Percentiles rank a stretch among this genome's conserved stretches.
These are phyloP conservation scores for Candida sanyiensis DNA, from an alignment of 805 yeast species.

Conservation along the genomic window DNA sequence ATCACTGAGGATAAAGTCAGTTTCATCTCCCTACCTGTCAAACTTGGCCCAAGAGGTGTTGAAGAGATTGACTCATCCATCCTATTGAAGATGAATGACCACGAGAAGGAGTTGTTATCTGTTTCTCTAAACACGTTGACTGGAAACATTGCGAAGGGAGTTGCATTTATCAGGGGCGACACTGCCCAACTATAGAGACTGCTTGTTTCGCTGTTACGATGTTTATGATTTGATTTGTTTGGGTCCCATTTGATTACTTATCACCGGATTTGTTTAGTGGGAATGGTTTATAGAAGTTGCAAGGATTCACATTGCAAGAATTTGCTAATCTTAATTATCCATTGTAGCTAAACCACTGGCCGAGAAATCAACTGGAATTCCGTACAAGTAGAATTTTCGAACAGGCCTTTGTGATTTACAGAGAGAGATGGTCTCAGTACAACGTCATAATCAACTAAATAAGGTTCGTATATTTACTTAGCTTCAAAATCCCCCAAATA, in stretches of 20 bases:
- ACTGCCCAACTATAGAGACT: constrained; percentile 1
- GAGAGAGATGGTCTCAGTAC: background rate
- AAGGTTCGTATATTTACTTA: background rate
- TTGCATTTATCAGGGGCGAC: constrained; percentile 20
- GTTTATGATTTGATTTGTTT: background rate
- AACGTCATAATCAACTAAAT: constrained; percentile 1
- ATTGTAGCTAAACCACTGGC: too few relatives aligned
- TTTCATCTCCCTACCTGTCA: constrained; percentile 24
- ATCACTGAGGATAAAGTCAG: constrained; percentile 7
- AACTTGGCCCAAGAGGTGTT: constrained; percentile 21
- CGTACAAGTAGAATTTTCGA: background rate
- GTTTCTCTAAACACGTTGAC: constrained; percentile 20
- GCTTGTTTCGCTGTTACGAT: background rate
- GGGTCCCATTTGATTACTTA: background rate
- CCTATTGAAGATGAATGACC: constrained; percentile 17
- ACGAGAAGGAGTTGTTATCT: constrained; percentile 21
- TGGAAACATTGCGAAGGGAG: constrained; percentile 24
- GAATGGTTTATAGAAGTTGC: too few relatives aligned
- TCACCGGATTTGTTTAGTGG: too few relatives aligned
- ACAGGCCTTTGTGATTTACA: background rate
- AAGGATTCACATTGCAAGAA: too few relatives aligned
- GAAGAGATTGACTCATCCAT: constrained; percentile 19
- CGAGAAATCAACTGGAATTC: too few relatives aligned
- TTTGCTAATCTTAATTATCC: too few relatives aligned
- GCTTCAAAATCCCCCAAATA: constrained; percentile 5